phyloP scores from a whole-genome alignment of 2,329 filamentous ascomycete species.

The Paraphoma sp. region DNA sequence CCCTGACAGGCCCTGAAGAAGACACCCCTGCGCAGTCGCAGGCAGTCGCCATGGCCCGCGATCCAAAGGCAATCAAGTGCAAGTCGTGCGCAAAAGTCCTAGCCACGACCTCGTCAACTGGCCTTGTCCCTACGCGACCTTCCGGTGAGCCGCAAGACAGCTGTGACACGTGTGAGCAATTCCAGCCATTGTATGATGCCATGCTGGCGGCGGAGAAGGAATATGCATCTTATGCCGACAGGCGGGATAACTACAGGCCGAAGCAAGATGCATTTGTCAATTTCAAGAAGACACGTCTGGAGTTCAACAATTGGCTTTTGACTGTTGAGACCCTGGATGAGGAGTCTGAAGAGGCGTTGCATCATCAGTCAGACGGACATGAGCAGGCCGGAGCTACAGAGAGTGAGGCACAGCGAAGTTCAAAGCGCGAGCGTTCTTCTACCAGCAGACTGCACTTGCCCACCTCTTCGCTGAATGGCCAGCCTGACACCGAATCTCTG shows the following conservation, averaged over 20 bases:
- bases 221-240: conserved; percentile 14
- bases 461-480: background rate
- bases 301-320: conserved; percentile 36
- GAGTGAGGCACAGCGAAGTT: conserved; percentile 3
- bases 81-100: background rate
- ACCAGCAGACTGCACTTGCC: background rate
- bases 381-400: conserved; percentile 1
- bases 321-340: conserved; percentile 13
- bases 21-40: too few species aligned
- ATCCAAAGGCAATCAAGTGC: background rate
- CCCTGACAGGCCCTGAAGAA: too few species aligned
- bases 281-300: conserved; percentile 19
- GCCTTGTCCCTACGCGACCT: conserved; percentile 10
- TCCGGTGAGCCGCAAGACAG: background rate
- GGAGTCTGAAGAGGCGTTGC: background rate
- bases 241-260: conserved; percentile 16
- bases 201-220: conserved; percentile 17
- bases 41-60: background rate
- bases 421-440: conserved; percentile 16
- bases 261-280: conserved; percentile 20
- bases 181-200: conserved; percentile 19
- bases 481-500: background rate
- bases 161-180: conserved; percentile 27
- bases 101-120: conserved; percentile 11
- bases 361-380: background rate